Evolutionary conservation across 2,329 filamentous ascomycete genomes (phyloP).

Genomic region (Fusarium sambucinum): DNA sequence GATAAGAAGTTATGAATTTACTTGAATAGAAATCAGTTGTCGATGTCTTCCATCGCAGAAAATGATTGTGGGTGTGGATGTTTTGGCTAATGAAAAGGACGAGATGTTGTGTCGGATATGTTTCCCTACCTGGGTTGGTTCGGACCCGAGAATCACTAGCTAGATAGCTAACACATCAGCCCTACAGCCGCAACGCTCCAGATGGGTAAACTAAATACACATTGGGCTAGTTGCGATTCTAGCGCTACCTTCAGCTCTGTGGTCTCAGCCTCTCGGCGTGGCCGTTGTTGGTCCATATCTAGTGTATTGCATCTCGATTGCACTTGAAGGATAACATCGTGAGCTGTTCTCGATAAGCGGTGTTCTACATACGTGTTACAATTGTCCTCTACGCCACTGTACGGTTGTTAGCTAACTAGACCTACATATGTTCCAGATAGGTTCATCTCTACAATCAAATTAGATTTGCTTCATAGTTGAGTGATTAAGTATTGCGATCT

Average conservation of each 20-base stretch:
- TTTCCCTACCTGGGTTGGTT: conserved; percentile 2
- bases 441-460: not conserved
- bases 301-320: not conserved
- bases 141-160: conserved; percentile 10
- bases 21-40: not conserved
- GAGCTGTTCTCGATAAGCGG: not conserved
- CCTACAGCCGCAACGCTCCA: conserved; percentile 17
- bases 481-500: not conserved
- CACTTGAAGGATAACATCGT: not conserved
- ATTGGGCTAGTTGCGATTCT: conserved; percentile 6
- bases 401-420: not conserved
- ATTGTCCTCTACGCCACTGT: not conserved
- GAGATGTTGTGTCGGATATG: not conserved
- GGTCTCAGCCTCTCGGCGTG: conserved; percentile 21
- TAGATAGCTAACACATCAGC: conserved; percentile 10
- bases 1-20: not conserved
- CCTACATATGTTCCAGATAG: not conserved
- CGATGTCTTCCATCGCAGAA: not conserved
- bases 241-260: conserved; percentile 1
- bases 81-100: not conserved
- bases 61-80: not conserved
- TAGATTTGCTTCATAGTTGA: not conserved
- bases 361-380: not conserved
- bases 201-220: not conserved
- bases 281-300: conserved; percentile 9